These are phyloP conservation scores for Trebouxia sp. DNA, from an alignment of 139 green algal genomes.

Conservation along the genomic window DNA sequence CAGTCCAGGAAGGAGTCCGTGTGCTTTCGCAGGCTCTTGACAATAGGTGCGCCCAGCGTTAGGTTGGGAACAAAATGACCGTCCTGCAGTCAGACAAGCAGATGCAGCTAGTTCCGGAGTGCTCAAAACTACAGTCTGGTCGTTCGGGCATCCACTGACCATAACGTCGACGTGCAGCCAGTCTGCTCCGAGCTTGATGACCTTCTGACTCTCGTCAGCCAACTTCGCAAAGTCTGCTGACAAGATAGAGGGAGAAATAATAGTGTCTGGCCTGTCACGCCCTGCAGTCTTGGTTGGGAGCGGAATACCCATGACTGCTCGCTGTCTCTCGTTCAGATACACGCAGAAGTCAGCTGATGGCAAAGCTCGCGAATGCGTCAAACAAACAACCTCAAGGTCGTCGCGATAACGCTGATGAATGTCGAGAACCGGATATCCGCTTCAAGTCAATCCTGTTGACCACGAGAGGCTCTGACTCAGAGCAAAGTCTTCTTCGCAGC, in stretches of 20 bases:
- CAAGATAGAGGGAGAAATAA: conserved; percentile 75
- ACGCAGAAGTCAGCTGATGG: not conserved
- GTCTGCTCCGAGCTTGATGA: conserved; percentile 77
- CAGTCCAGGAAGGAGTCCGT: conserved; percentile 88
- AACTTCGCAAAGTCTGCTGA: conserved; percentile 85
- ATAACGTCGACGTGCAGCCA: conserved; percentile 79
- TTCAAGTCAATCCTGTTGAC: too few species aligned
- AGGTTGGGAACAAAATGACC: conserved; percentile 96
- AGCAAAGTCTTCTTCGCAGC: too few species aligned
- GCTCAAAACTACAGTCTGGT: too few species aligned
- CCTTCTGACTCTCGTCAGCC: conserved; percentile 66
- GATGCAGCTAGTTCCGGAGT: too few species aligned
- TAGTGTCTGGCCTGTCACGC: conserved; percentile 26
- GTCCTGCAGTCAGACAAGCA: conserved; percentile 48
- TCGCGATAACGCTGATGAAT: too few species aligned
- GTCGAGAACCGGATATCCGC: too few species aligned
- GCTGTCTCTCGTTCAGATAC: too few species aligned
- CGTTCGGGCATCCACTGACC: too few species aligned
- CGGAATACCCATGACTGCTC: not conserved
- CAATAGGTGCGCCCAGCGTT: conserved; percentile 87
- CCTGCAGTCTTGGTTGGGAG: conserved; percentile 4
- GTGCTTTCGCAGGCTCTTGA: conserved; percentile 79
- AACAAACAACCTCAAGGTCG: too few species aligned
- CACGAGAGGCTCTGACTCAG: too few species aligned
- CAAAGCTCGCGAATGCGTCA: not conserved